phyloP scores from a whole-genome alignment of 306 rosid genomes.

The Casuarina cunninghamiana region DNA sequence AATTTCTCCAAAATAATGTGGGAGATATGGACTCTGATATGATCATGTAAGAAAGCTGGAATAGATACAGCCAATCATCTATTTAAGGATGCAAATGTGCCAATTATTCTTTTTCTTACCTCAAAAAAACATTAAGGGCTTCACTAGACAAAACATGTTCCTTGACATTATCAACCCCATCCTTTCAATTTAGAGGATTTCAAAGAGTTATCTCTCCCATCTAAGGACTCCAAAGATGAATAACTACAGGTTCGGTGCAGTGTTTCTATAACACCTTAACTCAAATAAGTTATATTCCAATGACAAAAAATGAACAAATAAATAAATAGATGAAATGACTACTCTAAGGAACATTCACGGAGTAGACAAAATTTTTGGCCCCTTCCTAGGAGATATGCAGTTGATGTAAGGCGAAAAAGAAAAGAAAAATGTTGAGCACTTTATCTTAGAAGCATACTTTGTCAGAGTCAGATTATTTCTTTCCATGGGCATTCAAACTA shows the following conservation, averaged over 20 bases:
- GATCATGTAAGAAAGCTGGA: not conserved
- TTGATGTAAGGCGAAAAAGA: not conserved
- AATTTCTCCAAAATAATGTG: not conserved
- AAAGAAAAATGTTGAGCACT: not conserved
- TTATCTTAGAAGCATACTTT: not conserved
- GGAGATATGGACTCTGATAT: not conserved
- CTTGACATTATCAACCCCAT: not conserved
- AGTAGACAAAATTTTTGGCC: not conserved
- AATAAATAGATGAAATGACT: not conserved
- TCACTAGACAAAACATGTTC: not conserved
- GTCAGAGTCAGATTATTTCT: not conserved
- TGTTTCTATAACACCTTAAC: not conserved
- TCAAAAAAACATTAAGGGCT: no score
- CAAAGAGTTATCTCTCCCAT: not conserved
- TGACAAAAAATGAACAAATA: not conserved
- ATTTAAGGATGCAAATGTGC: no score
- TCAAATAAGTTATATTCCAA: not conserved
- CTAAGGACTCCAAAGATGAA: not conserved
- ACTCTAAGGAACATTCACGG: not conserved
- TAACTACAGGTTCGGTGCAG: not conserved
- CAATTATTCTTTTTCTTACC: no score
- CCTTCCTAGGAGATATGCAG: not conserved
- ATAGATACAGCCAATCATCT: not conserved
- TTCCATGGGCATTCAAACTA: not conserved
- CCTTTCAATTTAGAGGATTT: not conserved